phyloP scores from a whole-genome alignment of 164 flowering plant species.

The Berberis thunbergii region DNA sequence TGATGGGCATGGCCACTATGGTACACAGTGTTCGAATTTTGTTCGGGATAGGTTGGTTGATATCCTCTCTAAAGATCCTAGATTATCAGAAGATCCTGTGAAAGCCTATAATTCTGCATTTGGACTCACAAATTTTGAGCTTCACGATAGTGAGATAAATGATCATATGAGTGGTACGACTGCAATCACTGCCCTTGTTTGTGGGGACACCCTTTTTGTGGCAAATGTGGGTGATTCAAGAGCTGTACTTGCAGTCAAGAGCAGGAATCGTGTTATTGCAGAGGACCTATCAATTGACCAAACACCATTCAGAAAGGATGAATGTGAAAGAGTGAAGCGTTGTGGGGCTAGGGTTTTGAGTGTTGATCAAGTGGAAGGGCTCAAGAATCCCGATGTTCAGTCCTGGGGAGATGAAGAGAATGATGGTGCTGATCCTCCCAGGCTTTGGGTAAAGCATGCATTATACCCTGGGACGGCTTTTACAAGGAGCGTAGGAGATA shows the following conservation, averaged over 20 bases:
- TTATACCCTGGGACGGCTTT: slow-evolving; percentile 95
- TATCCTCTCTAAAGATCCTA: slow-evolving; percentile 38
- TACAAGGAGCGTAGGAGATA: slow-evolving; percentile 89
- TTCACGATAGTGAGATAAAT: slow-evolving; percentile 71
- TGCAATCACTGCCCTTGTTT: slow-evolving; percentile 75
- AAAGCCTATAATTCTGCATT: slow-evolving; percentile 71
- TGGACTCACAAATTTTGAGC: slow-evolving; percentile 43
- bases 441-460: slow-evolving; percentile 86
- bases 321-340: slow-evolving; percentile 76
- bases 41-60: slow-evolving; percentile 69
- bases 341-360: slow-evolving; percentile 94
- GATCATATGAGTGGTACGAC: slow-evolving; percentile 98
- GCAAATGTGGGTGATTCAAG: slow-evolving; percentile 98
- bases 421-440: slow-evolving; percentile 84
- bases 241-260: slow-evolving; percentile 69
- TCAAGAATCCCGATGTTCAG: slow-evolving; percentile 74
- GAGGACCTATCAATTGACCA: slow-evolving; percentile 74
- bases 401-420: slow-evolving; percentile 87
- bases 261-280: slow-evolving; percentile 49
- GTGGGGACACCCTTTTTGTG: slow-evolving; percentile 60
- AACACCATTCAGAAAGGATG: slow-evolving; percentile 89
- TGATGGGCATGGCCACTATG: slow-evolving; percentile 93
- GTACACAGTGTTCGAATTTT: slow-evolving; percentile 72
- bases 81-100: slow-evolving; percentile 61
- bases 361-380: slow-evolving; percentile 84